These are phyloP conservation scores for Prosopis cineraria DNA, from an alignment of 306 rosid genomes.

Conservation along the genomic window DNA sequence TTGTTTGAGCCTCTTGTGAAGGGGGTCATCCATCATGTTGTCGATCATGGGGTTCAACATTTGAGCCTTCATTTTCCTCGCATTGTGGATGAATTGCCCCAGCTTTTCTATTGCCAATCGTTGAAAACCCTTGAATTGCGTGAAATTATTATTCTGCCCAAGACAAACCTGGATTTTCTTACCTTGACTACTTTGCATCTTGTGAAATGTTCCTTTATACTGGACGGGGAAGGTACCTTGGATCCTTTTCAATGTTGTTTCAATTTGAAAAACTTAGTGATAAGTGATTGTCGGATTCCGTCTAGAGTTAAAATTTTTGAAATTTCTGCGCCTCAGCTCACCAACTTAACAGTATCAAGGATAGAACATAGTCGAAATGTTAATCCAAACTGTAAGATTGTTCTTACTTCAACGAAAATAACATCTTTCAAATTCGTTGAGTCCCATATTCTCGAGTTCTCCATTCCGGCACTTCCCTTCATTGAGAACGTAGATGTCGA, in stretches of 20 bases:
- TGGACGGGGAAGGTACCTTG: neutral
- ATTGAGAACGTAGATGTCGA: conserved; percentile 17
- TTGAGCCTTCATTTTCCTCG: conserved; percentile 16
- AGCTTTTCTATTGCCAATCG: conserved; percentile 21
- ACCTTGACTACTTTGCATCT: conserved; percentile 23
- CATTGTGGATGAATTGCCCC: conserved; percentile 1
- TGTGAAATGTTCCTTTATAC: conserved; percentile 8
- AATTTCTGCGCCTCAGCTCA: conserved; percentile 28
- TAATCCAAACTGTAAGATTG: conserved; percentile 16
- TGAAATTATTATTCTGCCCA: neutral
- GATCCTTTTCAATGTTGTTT: conserved; percentile 19
- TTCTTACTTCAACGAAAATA: conserved; percentile 5
- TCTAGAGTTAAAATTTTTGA: conserved; percentile 10
- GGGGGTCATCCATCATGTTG: neutral
- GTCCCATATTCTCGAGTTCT: conserved; percentile 24
- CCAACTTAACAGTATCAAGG: conserved; percentile 14
- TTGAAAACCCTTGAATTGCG: conserved; percentile 12
- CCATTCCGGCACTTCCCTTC: neutral
- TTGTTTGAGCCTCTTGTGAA: conserved; percentile 16
- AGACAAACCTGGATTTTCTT: neutral
- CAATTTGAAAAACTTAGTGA: neutral
- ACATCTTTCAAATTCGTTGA: conserved; percentile 12
- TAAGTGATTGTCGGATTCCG: conserved; percentile 31
- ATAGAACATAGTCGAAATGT: conserved; percentile 21
- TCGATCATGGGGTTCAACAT: neutral